These are phyloP conservation scores for Salix purpurea DNA, from an alignment of 345 rosid species.

Conservation along the genomic window DNA sequence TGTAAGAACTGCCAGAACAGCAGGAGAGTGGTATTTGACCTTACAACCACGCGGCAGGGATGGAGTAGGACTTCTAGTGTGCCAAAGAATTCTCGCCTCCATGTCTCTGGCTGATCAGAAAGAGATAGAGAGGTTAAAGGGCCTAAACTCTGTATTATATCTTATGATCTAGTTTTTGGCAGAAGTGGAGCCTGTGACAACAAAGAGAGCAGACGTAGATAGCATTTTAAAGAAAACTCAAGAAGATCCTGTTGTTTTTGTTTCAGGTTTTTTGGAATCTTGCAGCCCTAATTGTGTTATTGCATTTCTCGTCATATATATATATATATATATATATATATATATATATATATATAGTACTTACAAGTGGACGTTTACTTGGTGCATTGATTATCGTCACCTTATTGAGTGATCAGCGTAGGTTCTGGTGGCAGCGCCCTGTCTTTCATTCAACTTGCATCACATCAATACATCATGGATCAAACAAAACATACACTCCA, in stretches of 20 bases:
- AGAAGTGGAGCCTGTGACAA: neutral
- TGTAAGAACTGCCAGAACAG: constrained; percentile 29
- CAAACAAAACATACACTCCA: neutral
- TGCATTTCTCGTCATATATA: neutral
- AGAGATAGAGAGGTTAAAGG: neutral
- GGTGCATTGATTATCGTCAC: neutral
- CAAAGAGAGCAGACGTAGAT: neutral
- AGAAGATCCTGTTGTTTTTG: neutral
- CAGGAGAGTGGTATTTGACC: constrained; percentile 4
- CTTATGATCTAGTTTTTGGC: neutral
- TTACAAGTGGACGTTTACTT: neutral
- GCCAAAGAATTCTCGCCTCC: constrained; percentile 31
- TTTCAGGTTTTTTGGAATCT: neutral
- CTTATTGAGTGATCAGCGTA: neutral
- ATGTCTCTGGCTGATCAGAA: constrained; percentile 9
- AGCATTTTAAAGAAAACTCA: neutral
- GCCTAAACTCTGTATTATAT: neutral
- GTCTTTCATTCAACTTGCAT: neutral
- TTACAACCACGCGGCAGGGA: neutral
- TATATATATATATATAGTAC: neutral
- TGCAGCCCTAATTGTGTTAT: neutral
- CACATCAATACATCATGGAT: neutral
- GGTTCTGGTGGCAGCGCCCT: neutral
- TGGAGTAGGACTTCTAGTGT: constrained; percentile 1
- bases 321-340: neutral